Conservation (phyloP, 176 grass and related monocot genomes). For the Tillandsia leiboldiana region DNA sequence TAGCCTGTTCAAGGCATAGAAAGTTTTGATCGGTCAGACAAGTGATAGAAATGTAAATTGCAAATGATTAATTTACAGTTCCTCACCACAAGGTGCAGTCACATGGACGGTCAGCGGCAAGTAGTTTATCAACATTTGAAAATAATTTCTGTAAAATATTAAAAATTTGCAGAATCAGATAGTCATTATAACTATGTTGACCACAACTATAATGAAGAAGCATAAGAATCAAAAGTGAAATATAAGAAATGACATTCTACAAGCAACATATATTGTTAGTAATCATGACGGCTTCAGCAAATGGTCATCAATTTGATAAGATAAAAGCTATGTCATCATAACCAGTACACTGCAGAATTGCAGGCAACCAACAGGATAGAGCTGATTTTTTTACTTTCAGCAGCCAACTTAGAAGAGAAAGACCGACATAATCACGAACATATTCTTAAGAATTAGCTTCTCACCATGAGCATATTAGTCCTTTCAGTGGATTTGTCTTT, state of each 20-base stretch:
- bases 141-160: constrained; percentile 55
- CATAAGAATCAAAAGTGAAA: not conserved
- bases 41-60: not conserved
- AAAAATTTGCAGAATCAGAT: constrained; percentile 24
- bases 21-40: constrained; percentile 7
- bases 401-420: not conserved
- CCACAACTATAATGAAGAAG: not conserved
- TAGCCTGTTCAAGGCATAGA: constrained; percentile 40
- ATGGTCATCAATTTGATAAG: not conserved
- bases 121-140: constrained; percentile 61
- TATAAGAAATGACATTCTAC: not conserved
- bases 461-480: constrained; percentile 75
- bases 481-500: constrained; percentile 32
- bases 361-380: not conserved
- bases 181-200: not conserved
- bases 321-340: not conserved
- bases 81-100: constrained; percentile 65
- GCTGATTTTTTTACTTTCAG: not conserved
- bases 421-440: not conserved
- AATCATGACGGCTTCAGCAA: not conserved
- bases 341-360: not conserved
- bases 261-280: not conserved
- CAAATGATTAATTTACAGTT: not conserved
- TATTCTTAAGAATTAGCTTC: constrained; percentile 10
- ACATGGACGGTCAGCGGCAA: constrained; percentile 58